Percentiles rank a stretch among this genome's conserved stretches.
Conservation (phyloP, 768 basidiomycete genomes). For the Panellus pusillus region DNA sequence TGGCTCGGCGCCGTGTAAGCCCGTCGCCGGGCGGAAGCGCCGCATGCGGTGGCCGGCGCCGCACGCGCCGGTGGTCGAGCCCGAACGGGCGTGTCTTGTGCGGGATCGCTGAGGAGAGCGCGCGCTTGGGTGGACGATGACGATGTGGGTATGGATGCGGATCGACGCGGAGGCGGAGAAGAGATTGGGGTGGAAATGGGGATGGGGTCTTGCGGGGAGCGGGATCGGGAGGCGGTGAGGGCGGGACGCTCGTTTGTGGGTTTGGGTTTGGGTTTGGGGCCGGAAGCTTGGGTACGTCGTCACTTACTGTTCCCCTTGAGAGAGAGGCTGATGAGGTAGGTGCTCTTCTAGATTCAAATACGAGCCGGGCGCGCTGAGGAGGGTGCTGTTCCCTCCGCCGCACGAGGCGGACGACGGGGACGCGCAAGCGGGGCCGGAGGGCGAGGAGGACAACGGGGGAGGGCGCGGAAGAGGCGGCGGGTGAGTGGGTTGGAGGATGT, state of each 20-base stretch:
- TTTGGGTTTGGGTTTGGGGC: constrained; percentile 31
- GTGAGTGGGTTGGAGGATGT: constrained; percentile 15
- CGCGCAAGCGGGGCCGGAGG: background rate
- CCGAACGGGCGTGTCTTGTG: constrained; percentile 41
- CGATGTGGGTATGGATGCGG: constrained; percentile 29
- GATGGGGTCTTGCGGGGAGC: constrained; percentile 21
- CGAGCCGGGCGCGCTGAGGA: constrained; percentile 31
- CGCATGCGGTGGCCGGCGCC: constrained; percentile 34
- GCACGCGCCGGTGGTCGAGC: constrained; percentile 24
- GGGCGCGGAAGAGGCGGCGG: constrained; percentile 14
- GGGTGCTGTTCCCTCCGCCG: background rate
- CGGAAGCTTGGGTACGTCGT: constrained; percentile 45
- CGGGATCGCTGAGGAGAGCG: constrained; percentile 24
- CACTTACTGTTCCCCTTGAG: background rate
- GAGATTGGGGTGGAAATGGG: constrained; percentile 22
- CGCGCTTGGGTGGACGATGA: constrained; percentile 31
- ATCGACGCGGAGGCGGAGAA: constrained; percentile 23
- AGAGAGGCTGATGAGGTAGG: background rate
- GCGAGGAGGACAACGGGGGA: background rate
- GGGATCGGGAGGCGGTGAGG: constrained; percentile 42
- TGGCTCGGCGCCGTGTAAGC: constrained; percentile 23
- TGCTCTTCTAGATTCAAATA: constrained; percentile 58
- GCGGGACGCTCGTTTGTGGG: constrained; percentile 52
- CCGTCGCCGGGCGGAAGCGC: constrained; percentile 40
- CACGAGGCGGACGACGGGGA: background rate